Evolutionary conservation across 2,329 filamentous ascomycete genomes (phyloP).

Genomic region (Penicillium psychrosexuale): DNA sequence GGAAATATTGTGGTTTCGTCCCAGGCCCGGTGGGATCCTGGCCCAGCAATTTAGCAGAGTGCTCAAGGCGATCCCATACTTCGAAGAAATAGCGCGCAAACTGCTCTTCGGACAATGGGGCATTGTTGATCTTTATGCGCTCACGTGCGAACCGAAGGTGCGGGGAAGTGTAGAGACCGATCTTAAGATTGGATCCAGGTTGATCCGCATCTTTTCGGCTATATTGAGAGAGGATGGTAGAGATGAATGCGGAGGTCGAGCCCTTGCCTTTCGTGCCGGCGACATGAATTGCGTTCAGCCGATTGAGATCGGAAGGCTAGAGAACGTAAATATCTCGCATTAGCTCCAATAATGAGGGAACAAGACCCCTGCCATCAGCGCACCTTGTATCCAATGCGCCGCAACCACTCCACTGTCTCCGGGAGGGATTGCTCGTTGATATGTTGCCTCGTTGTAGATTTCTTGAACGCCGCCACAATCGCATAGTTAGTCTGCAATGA

Average conservation of each 20-base stretch:
- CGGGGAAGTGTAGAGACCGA: conserved; percentile 82
- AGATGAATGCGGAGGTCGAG: conserved; percentile 79
- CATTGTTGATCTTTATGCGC: conserved; percentile 75
- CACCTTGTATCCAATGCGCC: conserved; percentile 71
- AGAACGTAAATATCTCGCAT: not conserved
- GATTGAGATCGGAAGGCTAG: conserved; percentile 61
- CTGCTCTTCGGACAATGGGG: conserved; percentile 62
- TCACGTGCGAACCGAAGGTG: conserved; percentile 81
- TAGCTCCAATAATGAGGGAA: not conserved
- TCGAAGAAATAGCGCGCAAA: conserved; percentile 82
- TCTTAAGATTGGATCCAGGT: conserved; percentile 45
- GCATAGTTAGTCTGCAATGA: conserved; percentile 76
- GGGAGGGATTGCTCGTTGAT: conserved; percentile 75
- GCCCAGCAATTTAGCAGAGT: conserved; percentile 52
- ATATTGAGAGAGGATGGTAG: conserved; percentile 70
- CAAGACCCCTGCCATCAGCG: conserved; percentile 26
- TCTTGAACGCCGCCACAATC: conserved; percentile 71
- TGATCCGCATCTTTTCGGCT: conserved; percentile 31
- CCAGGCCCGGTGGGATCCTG: conserved; percentile 49
- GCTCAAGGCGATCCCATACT: conserved; percentile 69
- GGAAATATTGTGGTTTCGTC: conserved; percentile 86
- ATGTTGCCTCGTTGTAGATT: conserved; percentile 60
- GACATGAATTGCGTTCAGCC: conserved; percentile 69
- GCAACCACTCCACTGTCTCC: conserved; percentile 76
- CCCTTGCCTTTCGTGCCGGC: conserved; percentile 95